These are phyloP conservation scores for Plasmopara halstedii DNA, from an alignment of 352 stramenopile species.

Conservation along the genomic window DNA sequence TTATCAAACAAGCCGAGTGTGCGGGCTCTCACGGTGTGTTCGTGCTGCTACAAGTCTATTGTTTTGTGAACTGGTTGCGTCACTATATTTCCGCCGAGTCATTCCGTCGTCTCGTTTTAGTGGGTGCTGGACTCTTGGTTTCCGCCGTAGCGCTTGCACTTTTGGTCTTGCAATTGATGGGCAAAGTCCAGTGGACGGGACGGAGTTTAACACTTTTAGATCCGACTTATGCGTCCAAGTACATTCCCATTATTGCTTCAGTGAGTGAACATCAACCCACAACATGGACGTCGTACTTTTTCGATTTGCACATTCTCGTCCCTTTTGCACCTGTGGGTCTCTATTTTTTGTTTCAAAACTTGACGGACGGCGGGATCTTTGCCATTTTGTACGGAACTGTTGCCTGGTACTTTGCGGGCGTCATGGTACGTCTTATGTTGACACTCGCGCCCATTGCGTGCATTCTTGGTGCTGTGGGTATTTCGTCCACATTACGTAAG, in stretches of 20 bases:
- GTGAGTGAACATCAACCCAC: constrained; percentile 92
- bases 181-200: constrained; percentile 86
- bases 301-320: constrained; percentile 89
- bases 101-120: constrained; percentile 69
- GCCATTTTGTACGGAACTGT: constrained; percentile 91
- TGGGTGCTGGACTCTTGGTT: constrained; percentile 52
- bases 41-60: constrained; percentile 82
- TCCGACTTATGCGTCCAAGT: constrained; percentile 90
- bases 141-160: constrained; percentile 42
- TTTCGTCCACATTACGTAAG: constrained; percentile 73
- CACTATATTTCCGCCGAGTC: constrained; percentile 65
- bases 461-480: constrained; percentile 82
- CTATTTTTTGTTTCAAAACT: constrained; percentile 85
- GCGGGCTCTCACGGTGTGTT: constrained; percentile 90
- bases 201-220: constrained; percentile 87
- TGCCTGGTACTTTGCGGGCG: constrained; percentile 88
- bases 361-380: constrained; percentile 88
- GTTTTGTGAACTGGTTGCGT: constrained; percentile 68
- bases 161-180: constrained; percentile 72
- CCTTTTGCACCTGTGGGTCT: constrained; percentile 88
- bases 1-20: constrained; percentile 87
- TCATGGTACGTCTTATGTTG: constrained; percentile 91
- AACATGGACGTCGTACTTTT: constrained; percentile 92
- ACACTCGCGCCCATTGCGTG: constrained; percentile 89
- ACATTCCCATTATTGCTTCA: constrained; percentile 92